These are phyloP conservation scores for Eremothecium gossypii DNA, from an alignment of 1,139 yeast genomes.

Conservation along the genomic window DNA sequence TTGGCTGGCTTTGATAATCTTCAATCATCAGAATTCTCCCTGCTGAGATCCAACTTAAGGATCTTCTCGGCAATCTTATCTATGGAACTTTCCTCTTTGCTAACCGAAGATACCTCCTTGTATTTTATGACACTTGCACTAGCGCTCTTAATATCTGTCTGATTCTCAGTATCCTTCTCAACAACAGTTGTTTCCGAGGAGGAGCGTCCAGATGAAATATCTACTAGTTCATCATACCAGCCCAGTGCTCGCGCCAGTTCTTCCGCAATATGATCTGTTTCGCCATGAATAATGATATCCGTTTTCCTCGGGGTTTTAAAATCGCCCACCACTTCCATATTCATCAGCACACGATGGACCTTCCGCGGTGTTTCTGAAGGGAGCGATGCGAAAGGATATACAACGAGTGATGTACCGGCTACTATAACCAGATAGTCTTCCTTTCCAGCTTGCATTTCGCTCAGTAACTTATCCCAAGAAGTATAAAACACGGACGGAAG, in stretches of 20 bases:
- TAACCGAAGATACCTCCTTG: too few species aligned
- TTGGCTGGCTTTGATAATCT: too few species aligned
- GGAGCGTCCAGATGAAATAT: slow-evolving; percentile 15
- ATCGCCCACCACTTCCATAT: slow-evolving; percentile 71
- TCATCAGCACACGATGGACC: slow-evolving; percentile 57
- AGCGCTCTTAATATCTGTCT: too few species aligned
- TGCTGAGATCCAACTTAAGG: too few species aligned
- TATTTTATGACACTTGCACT: too few species aligned
- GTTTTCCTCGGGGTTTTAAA: slow-evolving; percentile 43
- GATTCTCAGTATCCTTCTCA: too few species aligned
- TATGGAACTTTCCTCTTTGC: too few species aligned
- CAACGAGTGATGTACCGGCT: slow-evolving; percentile 88
- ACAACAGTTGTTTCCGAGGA: too few species aligned
- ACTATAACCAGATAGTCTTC: slow-evolving; percentile 68
- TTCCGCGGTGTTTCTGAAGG: slow-evolving; percentile 52
- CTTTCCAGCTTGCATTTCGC: slow-evolving; percentile 19
- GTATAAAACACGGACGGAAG: slow-evolving; percentile 64
- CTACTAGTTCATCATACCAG: slow-evolving; percentile 49
- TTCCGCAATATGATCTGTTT: slow-evolving; percentile 56
- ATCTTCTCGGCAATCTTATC: too few species aligned
- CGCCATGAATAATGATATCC: slow-evolving; percentile 52
- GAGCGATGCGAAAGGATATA: slow-evolving; percentile 78
- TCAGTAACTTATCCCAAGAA: slow-evolving; percentile 54
- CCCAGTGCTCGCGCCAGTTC: slow-evolving; percentile 47
- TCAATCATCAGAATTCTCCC: too few species aligned